Evolutionary conservation across 2,329 filamentous ascomycete species (phyloP).

Genomic region (Diplodia corticola): DNA sequence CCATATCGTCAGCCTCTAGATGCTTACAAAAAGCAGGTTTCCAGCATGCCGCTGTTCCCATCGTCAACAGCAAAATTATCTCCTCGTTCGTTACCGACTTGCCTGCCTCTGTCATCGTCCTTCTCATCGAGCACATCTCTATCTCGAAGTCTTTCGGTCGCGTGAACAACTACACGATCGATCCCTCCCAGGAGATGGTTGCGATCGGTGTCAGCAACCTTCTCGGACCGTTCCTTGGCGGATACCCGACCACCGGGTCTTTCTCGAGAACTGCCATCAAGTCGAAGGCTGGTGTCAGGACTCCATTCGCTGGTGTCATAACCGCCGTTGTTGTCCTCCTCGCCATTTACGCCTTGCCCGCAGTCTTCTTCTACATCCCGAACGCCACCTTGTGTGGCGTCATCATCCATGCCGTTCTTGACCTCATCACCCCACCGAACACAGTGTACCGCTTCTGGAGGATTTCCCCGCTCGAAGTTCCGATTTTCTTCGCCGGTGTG

Average conservation of each 20-base stretch:
- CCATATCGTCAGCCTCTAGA: background rate
- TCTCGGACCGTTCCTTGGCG: slow-evolving; percentile 86
- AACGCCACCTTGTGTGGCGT: slow-evolving; percentile 77
- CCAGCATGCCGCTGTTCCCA: slow-evolving; percentile 72
- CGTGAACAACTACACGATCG: slow-evolving; percentile 93
- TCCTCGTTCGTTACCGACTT: slow-evolving; percentile 68
- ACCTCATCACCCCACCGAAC: slow-evolving; percentile 87
- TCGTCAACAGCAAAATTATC: slow-evolving; percentile 66
- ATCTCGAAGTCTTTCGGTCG: slow-evolving; percentile 96
- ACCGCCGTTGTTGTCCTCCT: slow-evolving; percentile 83
- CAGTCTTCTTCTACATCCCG: slow-evolving; percentile 93
- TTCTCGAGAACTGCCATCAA: slow-evolving; percentile 97
- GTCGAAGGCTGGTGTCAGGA: slow-evolving; percentile 92
- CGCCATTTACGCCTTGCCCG: slow-evolving; percentile 83
- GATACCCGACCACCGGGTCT: slow-evolving; percentile 88
- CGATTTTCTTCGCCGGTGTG: slow-evolving; percentile 93
- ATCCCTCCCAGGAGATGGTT: slow-evolving; percentile 93
- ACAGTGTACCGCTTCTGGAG: slow-evolving; percentile 95
- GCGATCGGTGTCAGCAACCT: slow-evolving; percentile 91
- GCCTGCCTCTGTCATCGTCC: slow-evolving; percentile 86
- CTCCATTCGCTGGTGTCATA: slow-evolving; percentile 85
- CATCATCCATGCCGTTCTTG: slow-evolving; percentile 93
- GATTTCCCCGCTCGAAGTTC: slow-evolving; percentile 82
- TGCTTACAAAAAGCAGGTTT: slow-evolving; percentile 60
- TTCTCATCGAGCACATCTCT: slow-evolving; percentile 94